Base-by-base conservation (phyloP, 495 filamentous ascomycete genomes). In the Aspergillus egyptiacus region DNA sequence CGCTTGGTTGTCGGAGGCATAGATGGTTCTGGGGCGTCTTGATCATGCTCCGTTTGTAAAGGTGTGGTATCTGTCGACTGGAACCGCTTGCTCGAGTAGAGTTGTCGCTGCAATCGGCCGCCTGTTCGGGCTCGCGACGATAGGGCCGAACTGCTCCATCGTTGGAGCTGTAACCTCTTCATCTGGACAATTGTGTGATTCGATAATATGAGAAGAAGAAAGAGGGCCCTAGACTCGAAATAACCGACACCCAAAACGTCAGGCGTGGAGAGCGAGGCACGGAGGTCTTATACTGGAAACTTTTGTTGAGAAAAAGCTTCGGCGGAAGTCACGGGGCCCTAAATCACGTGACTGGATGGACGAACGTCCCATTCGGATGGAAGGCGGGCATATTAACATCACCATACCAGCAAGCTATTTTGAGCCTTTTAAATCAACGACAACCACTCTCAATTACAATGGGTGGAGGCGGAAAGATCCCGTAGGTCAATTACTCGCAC, bases 401-500 rank as follows among this genome's bases (percentile, higher is more conserved):
- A 44, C 35, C 48, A 57, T 45, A 30, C 37, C 43, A 61, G 58
- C 54, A 37, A 49, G 57, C 44, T 56, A 56, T 48, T 59, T 35
- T 60, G 51, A 53, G 56, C 32, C 56, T 27, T 5, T 27, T 10
- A 27, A 27, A 6, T 13, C 42, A n/a, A 44, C 48, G 50, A 54
- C 53, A 65, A 57, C 54, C 56, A 53, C 58, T 60, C 30, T 56
- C 55, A 44, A 46, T 64, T 67, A 69, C 61, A 55, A 75, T 75
- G 72, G 72, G 72, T 55, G 72, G 70, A 69, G 89, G 89, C 71
- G 83, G 79, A 71, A 89, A 87, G 74, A 85, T 97, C 66, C 86
- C 89, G 91, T 97, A 81, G 70, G 87, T 17, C 13, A 14, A 31
- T 30, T 11, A 11, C 10, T 18, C 8, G 25, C 15, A 5, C 6